Evolutionary conservation across 108 stramenopile genomes (phyloP).

Genomic region (Conticribra guillardii): DNA sequence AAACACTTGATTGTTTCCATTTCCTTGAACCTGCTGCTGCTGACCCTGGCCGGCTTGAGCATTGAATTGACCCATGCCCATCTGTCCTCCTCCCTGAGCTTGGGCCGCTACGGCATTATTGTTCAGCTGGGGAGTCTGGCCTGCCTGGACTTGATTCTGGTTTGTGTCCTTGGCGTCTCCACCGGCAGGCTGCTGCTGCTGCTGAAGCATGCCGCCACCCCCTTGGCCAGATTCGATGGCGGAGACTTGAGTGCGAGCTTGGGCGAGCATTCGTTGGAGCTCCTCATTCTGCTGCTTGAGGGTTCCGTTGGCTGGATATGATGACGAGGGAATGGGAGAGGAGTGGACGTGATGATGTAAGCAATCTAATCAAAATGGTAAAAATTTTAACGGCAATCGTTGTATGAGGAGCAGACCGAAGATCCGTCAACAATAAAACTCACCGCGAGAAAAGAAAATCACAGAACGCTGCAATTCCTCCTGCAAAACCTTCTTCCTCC

Average conservation of each 20-base stretch:
- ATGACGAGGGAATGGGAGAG: background rate
- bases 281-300: constrained; percentile 4
- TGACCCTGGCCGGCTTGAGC: background rate
- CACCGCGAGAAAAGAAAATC: constrained; percentile 72
- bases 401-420: background rate
- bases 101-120: no score
- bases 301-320: constrained; percentile 29
- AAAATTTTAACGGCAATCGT: background rate
- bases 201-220: background rate
- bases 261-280: constrained; percentile 6
- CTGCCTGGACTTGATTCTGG: no score
- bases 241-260: background rate
- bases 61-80: background rate
- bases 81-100: background rate
- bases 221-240: background rate
- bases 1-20: background rate
- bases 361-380: background rate
- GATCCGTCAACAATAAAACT: background rate
- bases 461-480: constrained; percentile 86
- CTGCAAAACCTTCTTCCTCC: constrained; percentile 86
- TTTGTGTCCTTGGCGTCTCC: background rate
- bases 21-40: background rate
- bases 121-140: no score
- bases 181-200: background rate
- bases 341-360: background rate